These are phyloP conservation scores for Ambrosiella cleistominuta DNA, from an alignment of 2,329 filamentous ascomycete species.

Conservation along the genomic window DNA sequence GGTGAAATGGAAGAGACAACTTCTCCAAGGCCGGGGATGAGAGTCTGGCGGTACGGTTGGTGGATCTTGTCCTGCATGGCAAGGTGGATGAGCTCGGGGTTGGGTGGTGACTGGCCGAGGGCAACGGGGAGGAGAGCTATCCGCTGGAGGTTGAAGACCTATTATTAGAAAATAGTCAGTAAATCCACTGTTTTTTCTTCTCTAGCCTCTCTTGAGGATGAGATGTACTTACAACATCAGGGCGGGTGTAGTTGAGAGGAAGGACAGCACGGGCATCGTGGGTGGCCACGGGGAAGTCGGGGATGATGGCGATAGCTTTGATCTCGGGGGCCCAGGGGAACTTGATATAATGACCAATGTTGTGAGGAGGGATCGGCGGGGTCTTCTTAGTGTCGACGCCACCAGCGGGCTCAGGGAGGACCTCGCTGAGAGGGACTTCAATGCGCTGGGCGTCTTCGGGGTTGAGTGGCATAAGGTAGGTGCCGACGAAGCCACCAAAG, in stretches of 20 bases:
- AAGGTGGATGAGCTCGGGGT: slow-evolving; percentile 85
- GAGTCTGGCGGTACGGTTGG: slow-evolving; percentile 79
- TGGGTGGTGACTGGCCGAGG: slow-evolving; percentile 73
- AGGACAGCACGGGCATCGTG: slow-evolving; percentile 76
- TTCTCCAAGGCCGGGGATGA: slow-evolving; percentile 82
- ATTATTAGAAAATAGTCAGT: not conserved
- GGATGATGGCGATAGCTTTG: slow-evolving; percentile 92
- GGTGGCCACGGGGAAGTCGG: slow-evolving; percentile 89
- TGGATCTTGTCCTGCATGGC: slow-evolving; percentile 99
- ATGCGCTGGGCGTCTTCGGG: slow-evolving; percentile 77
- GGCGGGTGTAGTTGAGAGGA: slow-evolving; percentile 59
- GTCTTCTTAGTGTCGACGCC: slow-evolving; percentile 75
- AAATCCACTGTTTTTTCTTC: not conserved
- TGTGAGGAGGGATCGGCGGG: slow-evolving; percentile 74
- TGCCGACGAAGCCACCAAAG: slow-evolving; percentile 92
- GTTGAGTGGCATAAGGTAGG: slow-evolving; percentile 81
- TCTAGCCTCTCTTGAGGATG: too few relatives aligned
- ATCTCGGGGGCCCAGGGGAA: slow-evolving; percentile 89
- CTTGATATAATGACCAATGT: slow-evolving; percentile 92
- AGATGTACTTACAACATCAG: slow-evolving; percentile 54
- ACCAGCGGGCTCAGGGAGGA: slow-evolving; percentile 75
- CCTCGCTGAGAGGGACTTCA: slow-evolving; percentile 88
- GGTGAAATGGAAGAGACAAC: slow-evolving; percentile 87
- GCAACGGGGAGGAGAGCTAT: slow-evolving; percentile 82
- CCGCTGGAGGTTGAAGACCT: slow-evolving; percentile 80